A percentile compares a stretch with the other conserved stretches of the same genome.
These are phyloP conservation scores for Myxozyma nipponensis DNA, from an alignment of 805 yeast genomes.

Conservation along the genomic window DNA sequence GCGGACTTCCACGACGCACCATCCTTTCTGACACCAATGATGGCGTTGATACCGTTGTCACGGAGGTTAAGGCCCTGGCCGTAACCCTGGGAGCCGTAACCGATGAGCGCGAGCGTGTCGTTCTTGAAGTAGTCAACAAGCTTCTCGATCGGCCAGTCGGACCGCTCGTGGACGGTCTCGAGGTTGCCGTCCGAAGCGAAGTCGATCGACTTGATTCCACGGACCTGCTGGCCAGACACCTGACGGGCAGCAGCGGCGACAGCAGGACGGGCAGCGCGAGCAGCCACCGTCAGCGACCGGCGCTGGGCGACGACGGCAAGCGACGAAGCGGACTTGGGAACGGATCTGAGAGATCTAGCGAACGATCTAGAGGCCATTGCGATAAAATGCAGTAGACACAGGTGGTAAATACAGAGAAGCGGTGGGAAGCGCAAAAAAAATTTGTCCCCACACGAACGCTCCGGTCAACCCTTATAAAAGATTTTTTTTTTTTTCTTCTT, in stretches of 20 bases:
- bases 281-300: conserved; percentile 50
- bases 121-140: conserved; percentile 93
- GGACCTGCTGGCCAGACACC: conserved; percentile 54
- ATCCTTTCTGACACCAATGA: conserved; percentile 95
- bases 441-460: too few relatives aligned
- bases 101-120: conserved; percentile 95
- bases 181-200: conserved; percentile 76
- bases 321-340: conserved; percentile 41
- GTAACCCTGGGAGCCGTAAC: conserved; percentile 99
- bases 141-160: conserved; percentile 99
- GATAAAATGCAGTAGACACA: too few relatives aligned
- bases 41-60: conserved; percentile 97
- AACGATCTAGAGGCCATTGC: conserved; percentile 46
- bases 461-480: too few relatives aligned
- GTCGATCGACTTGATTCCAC: conserved; percentile 96
- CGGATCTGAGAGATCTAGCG: conserved; percentile 48
- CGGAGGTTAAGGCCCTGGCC: conserved; percentile 99
- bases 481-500: too few relatives aligned
- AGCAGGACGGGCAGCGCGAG: conserved; percentile 37
- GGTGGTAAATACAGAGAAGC: too few relatives aligned
- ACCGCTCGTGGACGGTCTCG: conserved; percentile 96
- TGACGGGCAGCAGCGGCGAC: conserved; percentile 54
- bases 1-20: conserved; percentile 99
- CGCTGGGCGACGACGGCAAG: conserved; percentile 48
- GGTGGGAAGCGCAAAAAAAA: conserved; percentile 2